These are phyloP conservation scores for Collariella sp. DNA, from an alignment of 495 filamentous ascomycete species.

Conservation along the genomic window DNA sequence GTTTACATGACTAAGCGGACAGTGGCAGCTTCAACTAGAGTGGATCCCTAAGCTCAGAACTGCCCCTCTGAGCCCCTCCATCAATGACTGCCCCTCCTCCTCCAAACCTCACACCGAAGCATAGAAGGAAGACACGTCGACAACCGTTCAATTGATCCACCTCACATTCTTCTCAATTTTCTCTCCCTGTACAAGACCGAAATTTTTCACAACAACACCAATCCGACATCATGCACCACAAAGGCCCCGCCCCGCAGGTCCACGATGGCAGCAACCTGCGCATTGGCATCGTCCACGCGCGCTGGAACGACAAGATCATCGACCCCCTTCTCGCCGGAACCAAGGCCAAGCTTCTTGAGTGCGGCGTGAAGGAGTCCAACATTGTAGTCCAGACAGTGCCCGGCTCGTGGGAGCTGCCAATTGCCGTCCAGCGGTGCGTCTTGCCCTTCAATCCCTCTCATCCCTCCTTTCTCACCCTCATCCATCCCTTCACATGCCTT, in stretches of 20 bases:
- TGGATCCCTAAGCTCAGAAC: background rate
- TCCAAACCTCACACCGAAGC: background rate
- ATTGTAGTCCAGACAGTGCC: conserved; percentile 85
- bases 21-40: background rate
- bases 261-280: conserved; percentile 70
- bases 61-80: too few species aligned
- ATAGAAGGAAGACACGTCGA: too few species aligned
- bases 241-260: conserved; percentile 38
- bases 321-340: conserved; percentile 65
- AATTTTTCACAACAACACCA: background rate
- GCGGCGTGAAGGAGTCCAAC: conserved; percentile 78
- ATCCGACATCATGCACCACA: conserved; percentile 29
- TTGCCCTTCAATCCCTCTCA: background rate
- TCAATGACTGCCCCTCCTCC: background rate
- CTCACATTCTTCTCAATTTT: background rate
- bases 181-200: too few species aligned
- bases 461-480: background rate
- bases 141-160: background rate
- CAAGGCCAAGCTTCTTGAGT: conserved; percentile 41
- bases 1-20: background rate
- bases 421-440: conserved; percentile 69
- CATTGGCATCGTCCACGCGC: conserved; percentile 88
- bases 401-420: conserved; percentile 87
- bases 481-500: background rate
- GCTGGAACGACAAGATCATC: conserved; percentile 80